These are phyloP conservation scores for Mycena amicta DNA, from an alignment of 768 basidiomycete genomes.

Conservation along the genomic window DNA sequence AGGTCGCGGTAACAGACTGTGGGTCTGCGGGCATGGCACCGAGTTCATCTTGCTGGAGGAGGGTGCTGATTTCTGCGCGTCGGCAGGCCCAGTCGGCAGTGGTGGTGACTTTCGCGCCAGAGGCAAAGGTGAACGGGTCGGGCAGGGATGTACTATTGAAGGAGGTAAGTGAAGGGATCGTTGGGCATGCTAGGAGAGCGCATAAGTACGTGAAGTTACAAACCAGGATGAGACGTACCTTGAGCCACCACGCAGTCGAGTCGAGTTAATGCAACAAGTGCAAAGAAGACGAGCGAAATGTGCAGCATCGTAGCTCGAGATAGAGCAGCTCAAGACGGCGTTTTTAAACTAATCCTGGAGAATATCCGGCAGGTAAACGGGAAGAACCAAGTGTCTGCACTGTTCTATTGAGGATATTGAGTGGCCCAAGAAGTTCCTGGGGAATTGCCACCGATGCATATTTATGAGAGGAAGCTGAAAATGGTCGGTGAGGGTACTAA, in stretches of 20 bases:
- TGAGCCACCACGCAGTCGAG: background rate
- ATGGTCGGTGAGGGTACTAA: no score
- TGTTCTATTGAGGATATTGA: no score
- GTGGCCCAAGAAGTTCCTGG: no score
- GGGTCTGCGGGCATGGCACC: conserved; percentile 54
- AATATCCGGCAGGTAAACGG: background rate
- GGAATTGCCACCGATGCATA: no score
- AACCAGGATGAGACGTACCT: background rate
- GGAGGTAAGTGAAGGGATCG: conserved; percentile 28
- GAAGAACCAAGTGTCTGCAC: no score
- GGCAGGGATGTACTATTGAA: conserved; percentile 46
- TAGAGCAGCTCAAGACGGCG: no score
- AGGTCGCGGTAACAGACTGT: conserved; percentile 9
- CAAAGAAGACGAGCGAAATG: background rate
- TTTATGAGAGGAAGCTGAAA: no score
- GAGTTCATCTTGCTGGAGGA: conserved; percentile 56
- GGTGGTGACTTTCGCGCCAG: conserved; percentile 45
- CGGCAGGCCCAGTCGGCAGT: conserved; percentile 55
- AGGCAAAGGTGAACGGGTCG: conserved; percentile 56
- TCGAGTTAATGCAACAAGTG: background rate
- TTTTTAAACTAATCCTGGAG: background rate
- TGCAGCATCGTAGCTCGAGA: background rate
- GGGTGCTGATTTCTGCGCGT: conserved; percentile 47
- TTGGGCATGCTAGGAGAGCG: conserved; percentile 10
- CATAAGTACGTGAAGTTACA: background rate